Evolutionary conservation across 345 rosid genomes (phyloP), one percentile per base, ranked within the genome.

Genomic region (Triadica sebifera): DNA sequence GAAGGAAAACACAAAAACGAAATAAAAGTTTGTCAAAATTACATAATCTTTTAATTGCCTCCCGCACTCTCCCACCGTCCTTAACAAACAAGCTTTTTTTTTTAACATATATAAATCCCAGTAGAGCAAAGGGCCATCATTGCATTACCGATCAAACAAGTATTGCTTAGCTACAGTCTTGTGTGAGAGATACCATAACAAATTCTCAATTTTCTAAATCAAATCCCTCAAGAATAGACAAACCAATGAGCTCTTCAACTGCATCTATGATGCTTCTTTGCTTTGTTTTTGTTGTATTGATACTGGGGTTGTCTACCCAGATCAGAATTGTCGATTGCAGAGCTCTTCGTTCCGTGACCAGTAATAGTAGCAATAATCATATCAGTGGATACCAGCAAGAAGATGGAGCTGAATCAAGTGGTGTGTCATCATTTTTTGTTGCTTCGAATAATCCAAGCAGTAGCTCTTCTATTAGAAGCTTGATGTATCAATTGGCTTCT

Each of bases 401-500:
- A n/a, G 75, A 76, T 57, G 78, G 57, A 43, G 70, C 8, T 62
- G 67, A 52, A 52, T 43, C 37, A 56, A 37, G 64, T 25, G 74
- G 50, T 43, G 72, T 77, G 51, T 53, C 70, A 24, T 17, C 86
- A 0, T 73, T 84, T 53, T 49, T 77, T 1, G 81, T 61, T 20
- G 74, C 85, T 46, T 52, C 80, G 0, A 75, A 81, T 8, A 60
- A 68, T 52, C 63, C 82, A 2, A 78, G 81, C 41, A 8, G 22
- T 39, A 78, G 38, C 67, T n/a, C 74, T 38, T 72, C 81, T 12
- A 29, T 69, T 20, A 82, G 77, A 86, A 83, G 81, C 50, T 80
- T 90, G 81, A 80, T 77, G 75, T 88, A 75, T 65, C 74, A 56
- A 47, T 81, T 93, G 78, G 90, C 93, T 12, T 91, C 96, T 12